Evolutionary conservation across 306 rosid genomes (phyloP).

Genomic region (Casuarina cunninghamiana): DNA sequence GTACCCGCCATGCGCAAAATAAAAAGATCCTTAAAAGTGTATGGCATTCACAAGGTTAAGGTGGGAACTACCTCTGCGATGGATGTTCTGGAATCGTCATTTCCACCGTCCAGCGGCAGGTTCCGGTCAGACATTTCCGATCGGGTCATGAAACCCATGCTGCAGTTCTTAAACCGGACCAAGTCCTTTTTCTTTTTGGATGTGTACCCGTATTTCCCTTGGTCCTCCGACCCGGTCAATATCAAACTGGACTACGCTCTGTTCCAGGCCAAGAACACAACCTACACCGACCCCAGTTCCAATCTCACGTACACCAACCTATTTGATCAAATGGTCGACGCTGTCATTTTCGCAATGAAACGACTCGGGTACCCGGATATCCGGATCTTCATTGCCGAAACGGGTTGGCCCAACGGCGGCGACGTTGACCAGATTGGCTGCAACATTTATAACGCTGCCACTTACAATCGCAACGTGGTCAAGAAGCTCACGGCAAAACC

Average conservation of each 20-base stretch:
- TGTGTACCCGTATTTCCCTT: constrained; percentile 69
- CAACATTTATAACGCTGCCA: constrained; percentile 72
- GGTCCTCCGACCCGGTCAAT: constrained; percentile 51
- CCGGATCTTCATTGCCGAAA: constrained; percentile 74
- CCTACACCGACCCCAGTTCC: constrained; percentile 56
- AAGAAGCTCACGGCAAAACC: constrained; percentile 57
- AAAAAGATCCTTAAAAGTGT: constrained; percentile 37
- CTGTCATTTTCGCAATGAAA: constrained; percentile 76
- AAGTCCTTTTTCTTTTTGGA: constrained; percentile 78
- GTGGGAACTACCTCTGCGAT: constrained; percentile 72
- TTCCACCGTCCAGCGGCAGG: constrained; percentile 76
- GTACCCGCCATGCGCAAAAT: constrained; percentile 70
- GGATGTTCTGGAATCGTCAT: constrained; percentile 65
- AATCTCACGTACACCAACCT: constrained; percentile 63
- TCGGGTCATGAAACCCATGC: constrained; percentile 59
- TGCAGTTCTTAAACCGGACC: constrained; percentile 57
- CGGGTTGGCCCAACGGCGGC: constrained; percentile 94
- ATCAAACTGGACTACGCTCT: constrained; percentile 60
- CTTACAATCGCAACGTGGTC: constrained; percentile 64
- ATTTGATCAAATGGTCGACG: constrained; percentile 89
- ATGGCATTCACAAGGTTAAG: constrained; percentile 51
- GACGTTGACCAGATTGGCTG: constrained; percentile 75
- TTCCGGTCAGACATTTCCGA: constrained; percentile 59
- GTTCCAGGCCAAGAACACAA: constrained; percentile 42
- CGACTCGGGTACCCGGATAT: constrained; percentile 59